phyloP scores from a whole-genome alignment of 176 grass and related monocot genomes.

The Phoenix dactylifera region DNA sequence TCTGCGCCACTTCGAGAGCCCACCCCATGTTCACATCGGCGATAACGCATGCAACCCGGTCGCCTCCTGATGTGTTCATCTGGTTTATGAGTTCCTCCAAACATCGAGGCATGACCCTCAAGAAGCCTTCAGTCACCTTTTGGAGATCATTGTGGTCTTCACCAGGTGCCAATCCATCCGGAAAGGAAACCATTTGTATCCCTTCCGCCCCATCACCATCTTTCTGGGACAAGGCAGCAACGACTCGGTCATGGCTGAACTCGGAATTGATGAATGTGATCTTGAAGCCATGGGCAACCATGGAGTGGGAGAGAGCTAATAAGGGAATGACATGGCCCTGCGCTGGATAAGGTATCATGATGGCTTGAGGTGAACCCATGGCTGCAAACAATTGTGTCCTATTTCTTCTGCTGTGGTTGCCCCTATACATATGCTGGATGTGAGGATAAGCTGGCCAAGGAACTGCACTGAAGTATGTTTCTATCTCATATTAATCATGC shows the following conservation, averaged over 20 bases:
- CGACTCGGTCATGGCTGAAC: not conserved
- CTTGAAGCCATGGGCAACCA: slow-evolving; percentile 8
- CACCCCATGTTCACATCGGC: slow-evolving; percentile 30
- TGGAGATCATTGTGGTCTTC: slow-evolving; percentile 47
- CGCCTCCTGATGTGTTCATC: not conserved
- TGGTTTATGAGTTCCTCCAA: too few species aligned
- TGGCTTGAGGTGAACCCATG: not conserved
- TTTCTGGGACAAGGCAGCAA: not conserved
- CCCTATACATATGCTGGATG: too few species aligned
- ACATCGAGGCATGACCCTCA: slow-evolving; percentile 13
- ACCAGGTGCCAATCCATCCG: slow-evolving; percentile 47
- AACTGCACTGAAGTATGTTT: too few species aligned
- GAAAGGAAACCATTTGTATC: slow-evolving; percentile 41
- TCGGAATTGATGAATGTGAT: slow-evolving; percentile 13
- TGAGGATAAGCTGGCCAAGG: too few species aligned
- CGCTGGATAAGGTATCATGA: not conserved
- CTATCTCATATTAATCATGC: too few species aligned
- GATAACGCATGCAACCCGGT: slow-evolving; percentile 31
- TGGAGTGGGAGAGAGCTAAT: not conserved
- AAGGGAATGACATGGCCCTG: slow-evolving; percentile 8
- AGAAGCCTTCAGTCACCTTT: slow-evolving; percentile 16
- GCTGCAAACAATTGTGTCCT: too few species aligned
- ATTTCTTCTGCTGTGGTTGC: too few species aligned
- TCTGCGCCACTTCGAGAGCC: slow-evolving; percentile 20
- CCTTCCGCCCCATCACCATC: not conserved